Base-by-base conservation (phyloP, 108 stramenopile species). In the Chaetoceros muelleri region DNA sequence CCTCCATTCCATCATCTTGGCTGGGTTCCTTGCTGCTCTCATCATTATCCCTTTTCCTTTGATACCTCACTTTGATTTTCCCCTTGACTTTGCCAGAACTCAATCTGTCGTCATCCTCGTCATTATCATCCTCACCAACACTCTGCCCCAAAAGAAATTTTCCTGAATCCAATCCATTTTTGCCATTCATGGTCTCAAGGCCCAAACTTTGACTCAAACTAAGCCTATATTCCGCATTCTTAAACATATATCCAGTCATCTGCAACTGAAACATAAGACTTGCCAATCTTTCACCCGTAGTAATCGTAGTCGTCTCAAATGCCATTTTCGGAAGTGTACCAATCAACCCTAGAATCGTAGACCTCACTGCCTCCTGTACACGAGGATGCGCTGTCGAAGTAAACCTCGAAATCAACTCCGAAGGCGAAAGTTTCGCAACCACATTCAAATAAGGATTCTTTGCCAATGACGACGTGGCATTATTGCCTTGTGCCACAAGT, bases 191-290 rank as follows among this genome's bases (percentile, higher is more conserved):
- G 7, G 28, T 45, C 24, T 53, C 29, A 48, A 68, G 63, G 3
- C 77, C 81, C 64, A 93, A 59, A 25, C 74, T 75, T 59, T 84
- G 67, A 17, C 81, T 70, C 30, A 96, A 47, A 48, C 77, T 79
- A 0, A 94, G 49, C 3, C 93, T 67, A 57, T 97, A 95, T 57
- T 97, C 94, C 20, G 96, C 96, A 74, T 97, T 97, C 72, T 93
- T 91, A 60, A 95, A 94, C 94, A 97, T 94, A 60, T 97, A 97
- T 28, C 96, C 96, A 18, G 94, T 97, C 89, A 97, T 95, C 74
- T 97, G 96, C 28, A 94, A 70, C 63, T 90, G 96, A 75, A 95
- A 95, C 93, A 97, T 94, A 44, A 95, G 78, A 57, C 73, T 81
- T n/a, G 94, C 96, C 44, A 97, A 69, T 3, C 85, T 63, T 60